A percentile compares a stretch with the other conserved stretches of the same genome.
Evolutionary conservation across 192 early-diverging fungal genomes (phyloP).

Genomic region (Backusella tuberculispora): DNA sequence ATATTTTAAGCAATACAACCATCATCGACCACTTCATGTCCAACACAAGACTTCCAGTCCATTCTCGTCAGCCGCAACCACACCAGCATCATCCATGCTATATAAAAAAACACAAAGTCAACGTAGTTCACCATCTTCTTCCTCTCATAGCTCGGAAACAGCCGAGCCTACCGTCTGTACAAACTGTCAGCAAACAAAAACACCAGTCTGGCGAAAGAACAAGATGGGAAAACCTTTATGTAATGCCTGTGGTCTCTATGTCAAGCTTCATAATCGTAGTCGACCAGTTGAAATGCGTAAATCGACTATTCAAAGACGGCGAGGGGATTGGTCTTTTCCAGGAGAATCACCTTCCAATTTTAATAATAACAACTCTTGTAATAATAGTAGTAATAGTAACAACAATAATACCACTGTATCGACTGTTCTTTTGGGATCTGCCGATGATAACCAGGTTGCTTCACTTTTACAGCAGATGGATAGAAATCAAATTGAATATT

Average conservation of each 20-base stretch:
- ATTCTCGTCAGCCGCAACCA: neutral
- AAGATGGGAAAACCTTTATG: conserved; percentile 75
- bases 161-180: conserved; percentile 44
- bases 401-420: neutral
- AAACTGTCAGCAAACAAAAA: conserved; percentile 77
- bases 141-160: neutral
- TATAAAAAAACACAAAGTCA: neutral
- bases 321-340: conserved; percentile 56
- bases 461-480: conserved; percentile 42
- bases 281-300: conserved; percentile 57
- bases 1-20: conserved; percentile 92
- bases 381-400: neutral
- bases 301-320: conserved; percentile 51
- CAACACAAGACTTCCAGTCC: conserved; percentile 26
- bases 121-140: neutral
- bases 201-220: conserved; percentile 82
- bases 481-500: conserved; percentile 53
- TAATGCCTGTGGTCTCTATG: conserved; percentile 79
- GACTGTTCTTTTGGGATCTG: neutral
- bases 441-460: conserved; percentile 27
- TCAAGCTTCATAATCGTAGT: conserved; percentile 53
- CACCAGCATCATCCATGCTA: neutral
- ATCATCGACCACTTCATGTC: conserved; percentile 65
- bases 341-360: conserved; percentile 28
- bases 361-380: neutral